phyloP scores from a whole-genome alignment of 495 filamentous ascomycete genomes.

The Xylaria curta region DNA sequence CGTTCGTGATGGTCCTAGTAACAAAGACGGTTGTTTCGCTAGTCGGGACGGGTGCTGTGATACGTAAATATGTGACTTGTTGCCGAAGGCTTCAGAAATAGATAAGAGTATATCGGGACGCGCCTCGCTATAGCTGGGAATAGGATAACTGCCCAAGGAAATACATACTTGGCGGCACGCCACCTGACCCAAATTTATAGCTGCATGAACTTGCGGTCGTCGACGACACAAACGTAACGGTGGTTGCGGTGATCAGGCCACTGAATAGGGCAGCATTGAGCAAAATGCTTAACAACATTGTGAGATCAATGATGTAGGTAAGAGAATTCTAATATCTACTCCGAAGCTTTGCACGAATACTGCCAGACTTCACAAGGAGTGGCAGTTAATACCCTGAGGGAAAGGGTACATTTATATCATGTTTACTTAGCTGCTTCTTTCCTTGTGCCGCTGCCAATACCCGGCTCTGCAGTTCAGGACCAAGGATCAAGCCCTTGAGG shows the following conservation, averaged over 20 bases:
- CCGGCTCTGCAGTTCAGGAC: not conserved
- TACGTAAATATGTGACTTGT: not conserved
- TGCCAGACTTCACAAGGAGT: not conserved
- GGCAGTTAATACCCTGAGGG: not conserved
- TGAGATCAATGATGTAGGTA: not conserved
- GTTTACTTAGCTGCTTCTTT: not conserved
- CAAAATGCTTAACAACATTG: slow-evolving; percentile 1
- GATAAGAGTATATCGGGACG: not conserved
- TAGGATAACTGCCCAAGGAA: not conserved
- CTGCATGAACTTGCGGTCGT: not conserved
- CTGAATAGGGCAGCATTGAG: not conserved
- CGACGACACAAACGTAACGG: not conserved
- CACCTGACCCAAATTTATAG: not conserved
- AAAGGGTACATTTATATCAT: slow-evolving; percentile 1
- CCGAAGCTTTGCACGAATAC: not conserved
- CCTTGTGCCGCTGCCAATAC: not conserved
- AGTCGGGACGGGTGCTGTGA: slow-evolving; percentile 8
- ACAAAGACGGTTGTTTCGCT: not conserved
- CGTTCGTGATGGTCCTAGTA: not conserved
- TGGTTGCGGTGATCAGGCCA: not conserved
- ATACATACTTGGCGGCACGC: slow-evolving; percentile 14
- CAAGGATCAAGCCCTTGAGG: not conserved
- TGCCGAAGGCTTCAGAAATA: not conserved
- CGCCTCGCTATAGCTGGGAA: not conserved
- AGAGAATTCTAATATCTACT: not conserved